Base-by-base conservation (phyloP, 140 eudicot species). In the Flaveria floridana region DNA sequence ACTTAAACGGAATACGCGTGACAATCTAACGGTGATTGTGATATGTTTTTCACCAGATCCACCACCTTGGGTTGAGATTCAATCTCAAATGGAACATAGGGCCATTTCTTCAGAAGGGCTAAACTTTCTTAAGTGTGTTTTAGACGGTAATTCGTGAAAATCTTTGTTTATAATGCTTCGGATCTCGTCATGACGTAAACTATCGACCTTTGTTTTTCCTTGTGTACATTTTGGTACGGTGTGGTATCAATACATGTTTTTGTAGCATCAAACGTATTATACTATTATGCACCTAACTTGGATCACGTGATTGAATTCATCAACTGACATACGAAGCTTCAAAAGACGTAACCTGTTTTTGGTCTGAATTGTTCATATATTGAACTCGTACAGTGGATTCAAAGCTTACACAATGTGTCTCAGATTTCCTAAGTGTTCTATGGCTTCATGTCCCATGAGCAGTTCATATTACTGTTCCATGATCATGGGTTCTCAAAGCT, bases 11-110 rank as follows among this genome's bases (percentile, higher is more conserved):
- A 76, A 81, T 41, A 83, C 92, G 0, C 83, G 88, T 79, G 95
- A 90, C 75, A 90, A 88, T 78, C 61, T 88, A 69, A 90, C 97
- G 0, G 97, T 88, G 3, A 71, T 86, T 1, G 90, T 88, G 70
- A 69, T 86, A n/a, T 90, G 95, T 76, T 90, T 90, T 66, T 84
- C 96, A 7, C 71, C 83, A 2, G 95, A 90, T 70, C 96, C 96
- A 26, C 97, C 97, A 11, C 97, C 95, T 6, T 76, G 84, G 77
- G 88, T 90, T 11, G 97, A 90, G 81, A 30, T 84, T 13, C 84
- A 68, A 58, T 73, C 89, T 18, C 88, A 81, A 15, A 47, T 70
- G 21, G 83, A 86, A 9, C 81, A 83, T 72, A 75, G 87, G 80
- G 84, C 91, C 58, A 79, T 88, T 62, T 88, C 95, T 18, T 85